Conservation (phyloP, 108 stramenopile genomes). For the Cyclostephanos invisitatus region DNA sequence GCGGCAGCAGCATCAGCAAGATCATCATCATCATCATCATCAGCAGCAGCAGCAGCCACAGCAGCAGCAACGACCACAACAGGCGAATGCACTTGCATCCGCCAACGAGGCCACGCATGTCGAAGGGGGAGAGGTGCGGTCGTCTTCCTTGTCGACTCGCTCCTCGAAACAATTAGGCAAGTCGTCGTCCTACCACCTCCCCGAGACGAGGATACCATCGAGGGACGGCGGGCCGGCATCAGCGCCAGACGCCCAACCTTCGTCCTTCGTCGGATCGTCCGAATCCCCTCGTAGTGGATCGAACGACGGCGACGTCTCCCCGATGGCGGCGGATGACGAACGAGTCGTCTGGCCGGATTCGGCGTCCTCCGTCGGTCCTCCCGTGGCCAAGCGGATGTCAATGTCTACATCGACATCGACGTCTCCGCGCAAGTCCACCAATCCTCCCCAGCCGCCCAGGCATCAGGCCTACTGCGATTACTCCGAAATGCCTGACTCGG, state of each 20-base stretch:
- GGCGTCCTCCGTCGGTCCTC: background rate
- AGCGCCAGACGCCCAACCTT: background rate
- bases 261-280: background rate
- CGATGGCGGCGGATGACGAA: background rate
- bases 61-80: background rate
- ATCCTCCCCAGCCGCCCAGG: constrained; percentile 12
- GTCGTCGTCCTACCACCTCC: background rate
- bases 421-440: constrained; percentile 5
- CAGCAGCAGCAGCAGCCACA: background rate
- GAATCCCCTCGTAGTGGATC: background rate
- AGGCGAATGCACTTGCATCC: background rate
- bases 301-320: background rate
- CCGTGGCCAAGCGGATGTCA: background rate
- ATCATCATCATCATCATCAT: no score
- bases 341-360: background rate
- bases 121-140: no score
- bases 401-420: constrained; percentile 1
- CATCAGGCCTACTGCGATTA: constrained; percentile 82
- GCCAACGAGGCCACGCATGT: no score
- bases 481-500: constrained; percentile 56
- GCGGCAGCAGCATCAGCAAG: background rate
- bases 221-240: background rate
- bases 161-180: background rate
- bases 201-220: background rate
- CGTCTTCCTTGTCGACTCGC: background rate